These are phyloP conservation scores for Candida pseudoglaebosa DNA, from an alignment of 805 yeast genomes.

Conservation along the genomic window DNA sequence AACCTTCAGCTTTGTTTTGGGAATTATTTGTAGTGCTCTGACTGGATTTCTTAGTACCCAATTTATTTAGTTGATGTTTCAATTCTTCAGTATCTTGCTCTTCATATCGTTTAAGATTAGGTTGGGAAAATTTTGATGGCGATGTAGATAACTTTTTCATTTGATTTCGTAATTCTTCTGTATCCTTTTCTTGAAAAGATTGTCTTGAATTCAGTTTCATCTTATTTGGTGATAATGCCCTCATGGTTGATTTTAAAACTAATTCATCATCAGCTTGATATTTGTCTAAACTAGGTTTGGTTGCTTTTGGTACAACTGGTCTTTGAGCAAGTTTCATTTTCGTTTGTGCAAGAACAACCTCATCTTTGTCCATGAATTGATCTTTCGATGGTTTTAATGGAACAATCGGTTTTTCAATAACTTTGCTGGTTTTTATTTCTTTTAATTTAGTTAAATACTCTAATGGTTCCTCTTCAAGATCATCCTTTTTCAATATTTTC, in stretches of 20 bases:
- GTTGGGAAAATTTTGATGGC: slow-evolving; percentile 12
- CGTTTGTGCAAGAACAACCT: slow-evolving; percentile 14
- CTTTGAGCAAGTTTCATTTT: slow-evolving; percentile 10
- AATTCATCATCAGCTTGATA: slow-evolving; percentile 1
- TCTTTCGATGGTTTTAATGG: slow-evolving; percentile 17
- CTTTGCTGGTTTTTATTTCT: background rate
- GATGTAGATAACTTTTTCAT: slow-evolving; percentile 11
- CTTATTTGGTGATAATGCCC: background rate
- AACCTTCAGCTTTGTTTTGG: slow-evolving; percentile 14
- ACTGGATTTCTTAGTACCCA: slow-evolving; percentile 13
- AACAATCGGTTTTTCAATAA: slow-evolving; percentile 10
- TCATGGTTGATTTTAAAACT: slow-evolving; percentile 1
- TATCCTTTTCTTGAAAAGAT: slow-evolving; percentile 11
- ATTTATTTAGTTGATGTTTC: slow-evolving; percentile 20
- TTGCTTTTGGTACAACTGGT: slow-evolving; percentile 5
- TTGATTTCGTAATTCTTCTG: slow-evolving; percentile 14
- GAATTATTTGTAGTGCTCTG: slow-evolving; percentile 4
- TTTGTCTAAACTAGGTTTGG: slow-evolving; percentile 3
- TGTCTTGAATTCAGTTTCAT: background rate
- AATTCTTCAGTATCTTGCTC: slow-evolving; percentile 20
- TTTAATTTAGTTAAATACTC: background rate
- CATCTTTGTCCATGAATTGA: slow-evolving; percentile 12
- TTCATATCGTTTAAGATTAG: slow-evolving; percentile 17
- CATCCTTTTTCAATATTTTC: background rate
- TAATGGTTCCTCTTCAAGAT: background rate